A percentile compares a stretch with the other conserved stretches of the same genome.
These are phyloP conservation scores for Vicia sativa DNA, from an alignment of 306 rosid species.

Conservation along the genomic window DNA sequence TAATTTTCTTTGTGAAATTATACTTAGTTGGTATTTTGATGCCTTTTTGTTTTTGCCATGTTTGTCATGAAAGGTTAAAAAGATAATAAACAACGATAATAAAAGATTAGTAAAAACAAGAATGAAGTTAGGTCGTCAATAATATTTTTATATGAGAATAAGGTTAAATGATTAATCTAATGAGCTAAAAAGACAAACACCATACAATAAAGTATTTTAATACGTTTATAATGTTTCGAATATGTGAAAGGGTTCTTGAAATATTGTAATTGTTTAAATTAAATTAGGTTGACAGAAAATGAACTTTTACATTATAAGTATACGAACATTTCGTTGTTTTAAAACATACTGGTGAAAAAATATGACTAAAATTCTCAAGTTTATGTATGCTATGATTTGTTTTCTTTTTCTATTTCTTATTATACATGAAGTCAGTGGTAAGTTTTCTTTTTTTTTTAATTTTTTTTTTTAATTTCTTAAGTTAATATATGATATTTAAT, in stretches of 20 bases:
- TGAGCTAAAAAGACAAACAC: background rate
- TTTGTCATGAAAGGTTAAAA: background rate
- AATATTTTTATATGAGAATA: background rate
- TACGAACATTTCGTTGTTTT: background rate
- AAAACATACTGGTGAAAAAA: background rate
- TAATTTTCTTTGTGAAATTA: too few species aligned
- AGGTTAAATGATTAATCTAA: background rate
- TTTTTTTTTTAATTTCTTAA: background rate
- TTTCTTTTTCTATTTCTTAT: background rate
- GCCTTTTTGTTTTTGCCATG: too few species aligned
- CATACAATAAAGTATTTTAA: background rate
- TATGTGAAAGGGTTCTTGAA: background rate
- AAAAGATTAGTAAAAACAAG: background rate
- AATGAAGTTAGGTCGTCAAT: background rate
- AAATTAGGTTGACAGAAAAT: background rate
- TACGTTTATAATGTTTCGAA: background rate
- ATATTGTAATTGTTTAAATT: background rate
- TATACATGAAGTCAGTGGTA: background rate
- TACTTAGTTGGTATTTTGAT: too few species aligned
- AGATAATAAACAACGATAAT: background rate
- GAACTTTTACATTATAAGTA: background rate
- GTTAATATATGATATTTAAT: background rate
- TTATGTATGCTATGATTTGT: background rate
- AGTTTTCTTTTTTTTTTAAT: background rate
- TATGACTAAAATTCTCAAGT: background rate